Conservation (phyloP, 306 rosid species). For the Malus sieversii region DNA sequence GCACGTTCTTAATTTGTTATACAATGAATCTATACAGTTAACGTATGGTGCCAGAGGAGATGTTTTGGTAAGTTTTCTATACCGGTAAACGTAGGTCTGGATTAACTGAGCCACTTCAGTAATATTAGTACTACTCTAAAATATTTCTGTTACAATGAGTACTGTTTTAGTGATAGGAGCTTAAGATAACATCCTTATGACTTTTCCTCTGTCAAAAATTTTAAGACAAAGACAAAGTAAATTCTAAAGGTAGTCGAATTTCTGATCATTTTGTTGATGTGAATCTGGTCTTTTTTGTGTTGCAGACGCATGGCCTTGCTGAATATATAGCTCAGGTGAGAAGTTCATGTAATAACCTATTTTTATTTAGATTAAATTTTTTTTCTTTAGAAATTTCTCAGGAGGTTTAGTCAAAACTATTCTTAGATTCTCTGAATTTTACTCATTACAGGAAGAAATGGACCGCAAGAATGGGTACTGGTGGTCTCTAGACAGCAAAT, state of each 20-base stretch:
- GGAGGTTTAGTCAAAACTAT: conserved; percentile 6
- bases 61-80: conserved; percentile 42
- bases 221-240: not conserved
- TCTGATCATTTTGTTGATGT: not conserved
- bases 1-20: conserved; percentile 54
- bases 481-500: conserved; percentile 93
- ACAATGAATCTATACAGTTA: conserved; percentile 65
- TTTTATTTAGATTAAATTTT: not conserved
- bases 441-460: conserved; percentile 87
- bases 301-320: conserved; percentile 90
- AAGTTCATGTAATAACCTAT: conserved; percentile 10
- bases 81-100: not conserved
- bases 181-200: not conserved
- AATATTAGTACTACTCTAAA: not conserved
- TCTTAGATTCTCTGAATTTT: conserved; percentile 11
- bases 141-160: not conserved
- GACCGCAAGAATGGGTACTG: conserved; percentile 89
- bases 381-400: not conserved
- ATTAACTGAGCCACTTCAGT: not conserved
- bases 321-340: conserved; percentile 99
- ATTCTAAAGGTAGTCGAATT: not conserved
- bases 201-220: not conserved
- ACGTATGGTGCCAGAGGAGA: conserved; percentile 59
- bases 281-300: conserved; percentile 8
- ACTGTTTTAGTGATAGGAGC: not conserved